These are phyloP conservation scores for Dryas octopetala DNA, from an alignment of 306 rosid species.

Conservation along the genomic window DNA sequence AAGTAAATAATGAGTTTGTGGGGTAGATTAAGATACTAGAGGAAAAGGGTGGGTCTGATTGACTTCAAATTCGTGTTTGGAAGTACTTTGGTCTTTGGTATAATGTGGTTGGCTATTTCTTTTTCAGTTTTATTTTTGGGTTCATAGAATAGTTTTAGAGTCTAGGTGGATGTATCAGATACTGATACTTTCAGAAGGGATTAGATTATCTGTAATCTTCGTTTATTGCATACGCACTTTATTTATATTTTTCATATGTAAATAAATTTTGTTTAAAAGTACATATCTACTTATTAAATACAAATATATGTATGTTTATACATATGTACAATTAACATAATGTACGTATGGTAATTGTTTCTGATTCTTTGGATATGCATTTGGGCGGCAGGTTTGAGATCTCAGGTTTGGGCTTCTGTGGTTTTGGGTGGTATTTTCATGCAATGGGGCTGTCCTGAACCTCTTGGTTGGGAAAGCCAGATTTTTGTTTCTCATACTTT, in stretches of 20 bases:
- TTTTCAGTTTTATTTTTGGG: background rate
- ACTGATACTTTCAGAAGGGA: background rate
- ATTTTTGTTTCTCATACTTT: background rate
- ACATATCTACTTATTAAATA: too few relatives aligned
- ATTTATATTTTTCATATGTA: background rate
- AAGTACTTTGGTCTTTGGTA: background rate
- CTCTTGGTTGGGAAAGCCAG: background rate
- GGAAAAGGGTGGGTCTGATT: background rate
- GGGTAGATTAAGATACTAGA: background rate
- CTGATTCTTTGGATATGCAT: background rate
- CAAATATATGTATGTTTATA: background rate
- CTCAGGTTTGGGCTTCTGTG: background rate
- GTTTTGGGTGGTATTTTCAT: background rate
- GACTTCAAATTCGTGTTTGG: background rate
- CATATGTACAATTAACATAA: background rate
- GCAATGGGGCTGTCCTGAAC: background rate
- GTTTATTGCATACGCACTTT: background rate
- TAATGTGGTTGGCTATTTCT: background rate
- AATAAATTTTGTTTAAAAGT: too few relatives aligned
- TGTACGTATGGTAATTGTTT: background rate
- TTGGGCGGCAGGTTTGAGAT: slow-evolving; percentile 17
- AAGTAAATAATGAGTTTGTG: background rate
- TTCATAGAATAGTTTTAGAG: background rate
- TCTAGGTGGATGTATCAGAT: background rate
- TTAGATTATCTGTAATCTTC: background rate